Percentiles rank a stretch among this genome's conserved stretches.
Conservation (phyloP, 164 flowering plant genomes). For the Cinnamomum micranthum region DNA sequence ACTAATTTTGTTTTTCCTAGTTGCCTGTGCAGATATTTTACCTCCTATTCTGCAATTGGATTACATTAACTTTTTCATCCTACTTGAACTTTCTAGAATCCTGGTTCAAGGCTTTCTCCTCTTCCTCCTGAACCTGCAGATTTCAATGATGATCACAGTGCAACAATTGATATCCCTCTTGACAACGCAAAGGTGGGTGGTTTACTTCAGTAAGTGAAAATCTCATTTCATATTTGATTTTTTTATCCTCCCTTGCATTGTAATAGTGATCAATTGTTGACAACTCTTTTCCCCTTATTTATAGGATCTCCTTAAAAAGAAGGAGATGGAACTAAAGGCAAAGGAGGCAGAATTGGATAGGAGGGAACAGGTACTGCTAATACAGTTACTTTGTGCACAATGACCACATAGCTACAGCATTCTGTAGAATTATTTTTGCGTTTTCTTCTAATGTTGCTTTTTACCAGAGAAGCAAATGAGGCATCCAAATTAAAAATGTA, state of each 20-base stretch:
- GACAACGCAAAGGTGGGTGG: slow-evolving; percentile 42
- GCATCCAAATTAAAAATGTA: background rate
- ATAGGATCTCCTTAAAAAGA: slow-evolving; percentile 67
- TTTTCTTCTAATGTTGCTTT: background rate
- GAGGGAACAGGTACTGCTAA: slow-evolving; percentile 73
- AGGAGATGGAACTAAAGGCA: slow-evolving; percentile 85
- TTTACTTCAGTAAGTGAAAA: background rate
- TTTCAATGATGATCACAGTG: slow-evolving; percentile 57
- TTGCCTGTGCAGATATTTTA: background rate
- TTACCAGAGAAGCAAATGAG: background rate
- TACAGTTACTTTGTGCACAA: background rate
- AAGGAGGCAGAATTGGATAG: slow-evolving; percentile 81
- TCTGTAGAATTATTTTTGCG: background rate
- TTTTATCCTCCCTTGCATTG: background rate
- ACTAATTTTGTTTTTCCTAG: background rate
- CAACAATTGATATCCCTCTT: slow-evolving; percentile 82
- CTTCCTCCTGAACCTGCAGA: slow-evolving; percentile 94
- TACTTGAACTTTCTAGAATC: slow-evolving; percentile 35
- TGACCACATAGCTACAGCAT: background rate
- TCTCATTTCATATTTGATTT: background rate
- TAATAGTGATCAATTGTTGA: background rate
- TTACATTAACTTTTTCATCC: background rate
- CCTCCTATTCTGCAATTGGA: background rate
- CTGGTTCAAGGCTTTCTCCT: slow-evolving; percentile 83
- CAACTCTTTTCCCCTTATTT: background rate